phyloP scores from a whole-genome alignment of 208 protist genomes.

The Crithidia expoeki region DNA sequence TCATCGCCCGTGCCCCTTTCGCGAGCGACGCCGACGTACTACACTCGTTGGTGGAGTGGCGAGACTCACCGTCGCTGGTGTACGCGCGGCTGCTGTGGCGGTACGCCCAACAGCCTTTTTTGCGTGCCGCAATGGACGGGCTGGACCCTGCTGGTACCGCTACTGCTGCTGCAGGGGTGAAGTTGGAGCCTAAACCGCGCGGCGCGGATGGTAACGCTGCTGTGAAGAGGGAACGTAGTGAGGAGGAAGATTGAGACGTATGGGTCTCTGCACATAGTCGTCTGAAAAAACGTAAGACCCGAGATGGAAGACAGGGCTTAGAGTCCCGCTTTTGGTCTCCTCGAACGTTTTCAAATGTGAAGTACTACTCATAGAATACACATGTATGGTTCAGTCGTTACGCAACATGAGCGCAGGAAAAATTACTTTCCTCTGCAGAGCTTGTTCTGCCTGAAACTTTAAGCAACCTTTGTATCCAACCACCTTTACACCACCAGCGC shows the following conservation, averaged over 20 bases:
- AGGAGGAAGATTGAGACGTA: constrained; percentile 1
- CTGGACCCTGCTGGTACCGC: background rate
- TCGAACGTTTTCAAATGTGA: too few relatives aligned
- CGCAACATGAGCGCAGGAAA: too few relatives aligned
- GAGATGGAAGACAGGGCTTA: too few relatives aligned
- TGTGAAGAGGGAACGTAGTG: constrained; percentile 1
- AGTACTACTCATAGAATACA: too few relatives aligned
- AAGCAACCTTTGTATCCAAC: too few relatives aligned
- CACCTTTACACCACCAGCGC: too few relatives aligned
- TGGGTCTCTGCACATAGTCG: too few relatives aligned
- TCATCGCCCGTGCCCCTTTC: constrained; percentile 64
- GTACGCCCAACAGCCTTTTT: constrained; percentile 57
- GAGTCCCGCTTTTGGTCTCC: too few relatives aligned
- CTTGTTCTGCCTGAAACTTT: too few relatives aligned
- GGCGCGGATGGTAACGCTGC: background rate
- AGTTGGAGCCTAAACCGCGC: constrained; percentile 4
- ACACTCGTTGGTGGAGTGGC: constrained; percentile 70
- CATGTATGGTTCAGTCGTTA: too few relatives aligned
- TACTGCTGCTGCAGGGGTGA: background rate
- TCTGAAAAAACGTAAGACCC: too few relatives aligned
- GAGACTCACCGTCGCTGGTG: constrained; percentile 52
- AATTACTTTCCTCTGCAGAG: too few relatives aligned
- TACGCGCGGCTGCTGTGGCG: constrained; percentile 84
- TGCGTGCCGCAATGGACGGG: constrained; percentile 29
- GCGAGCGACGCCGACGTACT: constrained; percentile 79